phyloP scores from a whole-genome alignment of 495 filamentous ascomycete species.

The Lophiotrema nucula region DNA sequence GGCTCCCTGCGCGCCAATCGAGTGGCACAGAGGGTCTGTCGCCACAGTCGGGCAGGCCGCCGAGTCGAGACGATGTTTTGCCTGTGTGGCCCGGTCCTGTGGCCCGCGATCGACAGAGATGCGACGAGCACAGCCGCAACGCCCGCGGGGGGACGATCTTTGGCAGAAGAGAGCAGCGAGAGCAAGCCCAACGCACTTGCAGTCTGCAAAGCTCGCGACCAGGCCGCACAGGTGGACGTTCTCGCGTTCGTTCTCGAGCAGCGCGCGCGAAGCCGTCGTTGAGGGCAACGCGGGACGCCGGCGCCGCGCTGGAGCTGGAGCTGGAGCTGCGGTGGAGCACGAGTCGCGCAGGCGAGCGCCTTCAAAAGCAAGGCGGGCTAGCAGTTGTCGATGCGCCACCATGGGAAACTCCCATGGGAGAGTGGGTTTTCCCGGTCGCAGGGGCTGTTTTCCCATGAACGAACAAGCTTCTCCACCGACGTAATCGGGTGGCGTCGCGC shows the following conservation, averaged over 20 bases:
- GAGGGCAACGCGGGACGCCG: no score
- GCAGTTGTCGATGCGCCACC: constrained; percentile 11
- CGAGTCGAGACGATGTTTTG: not conserved
- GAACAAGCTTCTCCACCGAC: constrained; percentile 25
- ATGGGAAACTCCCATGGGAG: constrained; percentile 9
- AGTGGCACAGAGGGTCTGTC: not conserved
- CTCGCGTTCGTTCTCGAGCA: no score
- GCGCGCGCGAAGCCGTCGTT: no score
- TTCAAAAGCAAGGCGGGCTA: not conserved
- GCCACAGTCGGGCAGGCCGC: constrained; percentile 14
- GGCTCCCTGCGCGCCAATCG: not conserved
- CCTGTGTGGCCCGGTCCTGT: not conserved
- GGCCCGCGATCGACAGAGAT: not conserved
- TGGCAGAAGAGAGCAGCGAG: not conserved
- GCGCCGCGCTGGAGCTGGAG: no score
- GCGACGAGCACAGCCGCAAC: constrained; percentile 4
- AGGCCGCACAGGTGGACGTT: no score
- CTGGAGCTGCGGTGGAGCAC: not conserved
- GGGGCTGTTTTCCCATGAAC: not conserved
- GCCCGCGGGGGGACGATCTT: not conserved
- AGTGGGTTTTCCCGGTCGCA: constrained; percentile 5
- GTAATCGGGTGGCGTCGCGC: constrained; percentile 20
- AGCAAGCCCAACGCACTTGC: not conserved
- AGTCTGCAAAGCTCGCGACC: no score
- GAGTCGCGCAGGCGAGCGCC: not conserved